These are phyloP conservation scores for Globisporangium radiosum DNA, from an alignment of 352 stramenopile genomes.

Conservation along the genomic window DNA sequence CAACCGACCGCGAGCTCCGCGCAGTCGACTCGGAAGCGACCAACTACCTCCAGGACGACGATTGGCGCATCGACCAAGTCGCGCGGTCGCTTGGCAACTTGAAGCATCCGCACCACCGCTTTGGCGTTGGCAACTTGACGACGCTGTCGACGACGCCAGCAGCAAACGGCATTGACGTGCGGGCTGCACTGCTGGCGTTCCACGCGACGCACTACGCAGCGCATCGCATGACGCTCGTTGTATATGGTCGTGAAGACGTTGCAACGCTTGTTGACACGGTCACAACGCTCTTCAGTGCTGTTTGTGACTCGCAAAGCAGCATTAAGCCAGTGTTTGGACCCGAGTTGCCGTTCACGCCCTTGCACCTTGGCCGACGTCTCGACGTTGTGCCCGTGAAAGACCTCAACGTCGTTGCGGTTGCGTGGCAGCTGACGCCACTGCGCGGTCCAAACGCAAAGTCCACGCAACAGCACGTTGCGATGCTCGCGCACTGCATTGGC, in stretches of 20 bases:
- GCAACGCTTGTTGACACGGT: conserved; percentile 76
- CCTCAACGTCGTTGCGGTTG: conserved; percentile 61
- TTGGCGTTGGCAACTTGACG: conserved; percentile 87
- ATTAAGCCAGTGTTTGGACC: conserved; percentile 43
- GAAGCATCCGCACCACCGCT: conserved; percentile 83
- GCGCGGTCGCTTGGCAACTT: conserved; percentile 67
- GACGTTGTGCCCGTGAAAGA: conserved; percentile 67
- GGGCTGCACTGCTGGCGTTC: conserved; percentile 75
- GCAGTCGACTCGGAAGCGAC: conserved; percentile 96
- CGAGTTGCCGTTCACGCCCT: conserved; percentile 43
- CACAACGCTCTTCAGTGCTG: conserved; percentile 62
- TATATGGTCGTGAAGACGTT: conserved; percentile 86
- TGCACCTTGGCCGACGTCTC: conserved; percentile 30
- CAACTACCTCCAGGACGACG: conserved; percentile 95
- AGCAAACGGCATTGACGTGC: conserved; percentile 44
- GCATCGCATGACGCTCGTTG: too few species aligned
- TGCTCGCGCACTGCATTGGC: conserved; percentile 87
- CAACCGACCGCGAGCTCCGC: conserved; percentile 92
- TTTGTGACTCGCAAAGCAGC: conserved; percentile 71
- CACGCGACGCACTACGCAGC: conserved; percentile 89
- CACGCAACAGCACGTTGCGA: too few species aligned
- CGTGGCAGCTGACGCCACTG: conserved; percentile 45
- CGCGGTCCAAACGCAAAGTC: too few species aligned
- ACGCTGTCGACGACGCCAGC: conserved; percentile 49
- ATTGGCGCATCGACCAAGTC: conserved; percentile 77